Evolutionary conservation across 805 yeast genomes (phyloP), one percentile per base, ranked within the genome.

Genomic region (Kockiozyma suomiensis): DNA sequence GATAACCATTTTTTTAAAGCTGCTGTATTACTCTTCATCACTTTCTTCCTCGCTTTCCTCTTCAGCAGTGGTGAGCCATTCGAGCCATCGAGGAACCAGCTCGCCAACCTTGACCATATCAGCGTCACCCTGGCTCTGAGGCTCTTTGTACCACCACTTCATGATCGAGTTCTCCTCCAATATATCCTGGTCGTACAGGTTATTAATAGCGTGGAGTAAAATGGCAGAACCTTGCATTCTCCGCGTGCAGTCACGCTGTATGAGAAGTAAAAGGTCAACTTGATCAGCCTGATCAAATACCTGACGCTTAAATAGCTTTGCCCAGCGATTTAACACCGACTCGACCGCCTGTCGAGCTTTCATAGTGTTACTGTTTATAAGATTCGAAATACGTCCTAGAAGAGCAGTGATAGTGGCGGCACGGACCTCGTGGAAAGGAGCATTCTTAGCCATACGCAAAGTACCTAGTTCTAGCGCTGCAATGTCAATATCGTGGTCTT

Each of bases 361-460:
- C 66, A 89, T 77, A 0, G 97, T 88, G 61, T 83, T 88, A 0
- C 97, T 88, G 42, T 84, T 80, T 40, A 91, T 82, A 68, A 88
- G 86, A 66, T 90, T 90, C 53, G 83, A 79, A 12, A 89, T 83
- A 69, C 94, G 81, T 45, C 78, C 77, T 46, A 90, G 69, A 69
- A 94, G 77, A 0, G 97, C 94, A 40, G 79, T 79, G 37, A 85
- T 78, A 0, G 97, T 90, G 4, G 96, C 96, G 32, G 78, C 74
- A 71, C 97, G 83, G 13, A 94, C 97, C 70, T 92, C 97, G 69
- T 90, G 96, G 74, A 94, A 93, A 0, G 94, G 82, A 17, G 91
- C 99, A 72, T 94, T 90, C 94, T 92, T 88, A 69, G 97, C 90
- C 99, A 94, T 93, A 76, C 98, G 82, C 70, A 94, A 80, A 0